Base-by-base conservation (phyloP, 768 basidiomycete species). In the Xerocomus potaroensis region DNA sequence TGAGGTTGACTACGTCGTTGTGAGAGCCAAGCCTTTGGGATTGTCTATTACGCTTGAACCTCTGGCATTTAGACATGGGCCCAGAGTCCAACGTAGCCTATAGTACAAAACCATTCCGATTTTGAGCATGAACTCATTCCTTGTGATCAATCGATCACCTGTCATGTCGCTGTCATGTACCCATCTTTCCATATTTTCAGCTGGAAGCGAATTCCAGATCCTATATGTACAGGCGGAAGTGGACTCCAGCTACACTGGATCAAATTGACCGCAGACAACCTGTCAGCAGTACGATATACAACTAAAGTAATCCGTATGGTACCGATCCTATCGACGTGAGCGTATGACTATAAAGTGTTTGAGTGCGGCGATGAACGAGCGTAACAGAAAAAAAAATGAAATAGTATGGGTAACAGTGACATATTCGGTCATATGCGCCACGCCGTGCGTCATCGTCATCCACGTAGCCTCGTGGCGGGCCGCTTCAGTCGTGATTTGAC, bases 381-480 rank as follows among this genome's bases (percentile, higher is more conserved):
- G n/a, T 9, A 43, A 35, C 43, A 19, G 33, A 50, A 31, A 42
- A 34, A 23, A 14, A 36, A 22, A 43, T 24, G n/a, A 47, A 34
- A 46, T n/a, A n/a, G n/a, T n/a, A n/a, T n/a, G 11, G 32, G 29
- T 12, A 22, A 36, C 18, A 12, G 45, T 34, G 29, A 58, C 38
- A 42, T 24, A 39, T 44, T 35, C 8, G 31, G 11, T 26, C 41
- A 23, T 30, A 40, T 26, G 14, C 12, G 14, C 14, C 43, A 45
- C 47, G 19, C 38, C n/a, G n/a, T n/a, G n/a, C n/a, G n/a, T n/a
- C n/a, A n/a, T n/a, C n/a, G 19, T 59, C 43, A 67, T 50, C 65
- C 62, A 40, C 65, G 67, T 24, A 63, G 35, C 45, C 65, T 68
- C 31, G 8, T 33, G 9, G 57, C 59, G 18, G 14, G 48, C 37